Evolutionary conservation across 768 basidiomycete species (phyloP), one percentile per base, ranked within the genome.

Genomic region (Pisolithus tinctorius): DNA sequence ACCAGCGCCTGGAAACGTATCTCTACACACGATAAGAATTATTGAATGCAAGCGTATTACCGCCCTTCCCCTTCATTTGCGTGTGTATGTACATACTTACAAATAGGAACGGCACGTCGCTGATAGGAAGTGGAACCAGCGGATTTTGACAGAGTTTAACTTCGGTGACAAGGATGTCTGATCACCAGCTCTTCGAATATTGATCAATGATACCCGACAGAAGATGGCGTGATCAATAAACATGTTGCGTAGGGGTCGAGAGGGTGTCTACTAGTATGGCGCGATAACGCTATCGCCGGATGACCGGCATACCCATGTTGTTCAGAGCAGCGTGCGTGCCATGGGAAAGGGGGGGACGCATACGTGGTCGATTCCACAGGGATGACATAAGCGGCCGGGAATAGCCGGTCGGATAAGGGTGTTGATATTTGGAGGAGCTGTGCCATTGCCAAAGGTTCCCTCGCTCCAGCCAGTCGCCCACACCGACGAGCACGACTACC

Each of bases 331-430:
- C n/a, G 11, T 14, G 10, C 26, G 34, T 20, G 37, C 25, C 48
- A 8, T 30, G 37, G 6, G 25, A 23, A 49, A 26, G 25, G 25
- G 42, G 3, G 36, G 20, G 20, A 20, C 20, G 20, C 20, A 20
- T 20, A 20, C 20, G 20, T 20, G 20, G 20, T 20, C 20, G 20
- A 20, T 20, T 20, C 20, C 20, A 20, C 20, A 23, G 16, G 11
- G n/a, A 42, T 40, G 29, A 49, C 48, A 40, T 42, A 31, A 49
- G 31, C 30, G 6, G 9, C 57, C 60, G 64, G 64, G 59, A 56
- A 64, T 67, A 29, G 36, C 51, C 52, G 47, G 8, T 48, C 36
- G 61, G 58, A 66, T 66, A 63, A 65, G 61, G 25, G 20, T 37
- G 45, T 20, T 39, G 25, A 14, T 43, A 47, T 39, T 16, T 8